Conservation (phyloP, 768 basidiomycete species). For the Russula virescens region DNA sequence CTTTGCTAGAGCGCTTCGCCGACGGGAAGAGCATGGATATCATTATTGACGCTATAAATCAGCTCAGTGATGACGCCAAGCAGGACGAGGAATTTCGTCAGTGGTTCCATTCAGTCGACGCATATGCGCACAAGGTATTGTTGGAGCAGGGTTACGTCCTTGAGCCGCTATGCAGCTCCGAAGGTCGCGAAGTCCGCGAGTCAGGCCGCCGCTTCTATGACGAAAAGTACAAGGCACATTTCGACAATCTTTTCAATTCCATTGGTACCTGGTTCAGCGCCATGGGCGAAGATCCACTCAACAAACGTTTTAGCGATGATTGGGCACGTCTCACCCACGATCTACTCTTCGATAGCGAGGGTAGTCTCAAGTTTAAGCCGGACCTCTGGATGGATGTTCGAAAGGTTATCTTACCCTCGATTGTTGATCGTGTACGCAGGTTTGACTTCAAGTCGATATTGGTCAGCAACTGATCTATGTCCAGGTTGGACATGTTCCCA, state of each 20-base stretch:
- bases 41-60: conserved; percentile 64
- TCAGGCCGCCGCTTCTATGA: conserved; percentile 75
- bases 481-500: conserved; percentile 75
- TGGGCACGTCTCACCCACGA: conserved; percentile 78
- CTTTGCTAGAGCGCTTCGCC: conserved; percentile 88
- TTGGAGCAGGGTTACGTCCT: conserved; percentile 83
- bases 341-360: conserved; percentile 75
- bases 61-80: conserved; percentile 66
- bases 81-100: conserved; percentile 66
- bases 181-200: conserved; percentile 60
- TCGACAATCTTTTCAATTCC: conserved; percentile 71
- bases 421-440: conserved; percentile 61
- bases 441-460: background rate
- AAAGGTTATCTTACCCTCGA: conserved; percentile 68
- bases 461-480: background rate
- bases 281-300: conserved; percentile 80
- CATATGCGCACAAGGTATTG: conserved; percentile 63
- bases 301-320: conserved; percentile 76
- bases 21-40: conserved; percentile 60
- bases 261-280: conserved; percentile 76
- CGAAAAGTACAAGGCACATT: conserved; percentile 65
- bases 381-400: conserved; percentile 87
- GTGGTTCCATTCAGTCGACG: conserved; percentile 64
- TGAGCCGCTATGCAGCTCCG: conserved; percentile 64
- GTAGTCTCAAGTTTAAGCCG: conserved; percentile 82